Percentiles rank a stretch among this genome's conserved stretches.
Evolutionary conservation across 345 rosid species (phyloP).

Genomic region (Turnera subulata): DNA sequence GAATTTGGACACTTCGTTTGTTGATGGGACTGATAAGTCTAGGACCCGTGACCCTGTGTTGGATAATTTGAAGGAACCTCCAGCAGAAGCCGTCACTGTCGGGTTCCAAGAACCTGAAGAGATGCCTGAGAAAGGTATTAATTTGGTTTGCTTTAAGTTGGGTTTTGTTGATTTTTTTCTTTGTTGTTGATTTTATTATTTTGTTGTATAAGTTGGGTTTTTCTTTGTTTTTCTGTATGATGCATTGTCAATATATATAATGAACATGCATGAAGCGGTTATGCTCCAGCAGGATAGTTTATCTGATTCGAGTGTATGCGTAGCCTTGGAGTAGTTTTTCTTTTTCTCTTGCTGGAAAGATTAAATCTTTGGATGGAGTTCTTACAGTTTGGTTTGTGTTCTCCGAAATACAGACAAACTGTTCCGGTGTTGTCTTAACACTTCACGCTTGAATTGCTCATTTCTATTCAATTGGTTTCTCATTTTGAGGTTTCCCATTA

Average conservation of each 20-base stretch:
- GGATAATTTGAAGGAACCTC: conserved; percentile 2
- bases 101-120: conserved; percentile 43
- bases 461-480: conserved; percentile 1
- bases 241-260: no score
- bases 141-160: conserved; percentile 8
- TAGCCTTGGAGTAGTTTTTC: not conserved
- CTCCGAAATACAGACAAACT: not conserved
- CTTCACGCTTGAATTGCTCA: not conserved
- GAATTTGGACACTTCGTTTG: conserved; percentile 20
- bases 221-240: no score
- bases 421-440: no score
- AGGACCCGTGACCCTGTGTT: not conserved
- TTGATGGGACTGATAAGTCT: conserved; percentile 16
- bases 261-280: no score
- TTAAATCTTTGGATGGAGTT: conserved; percentile 10
- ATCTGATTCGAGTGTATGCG: not conserved
- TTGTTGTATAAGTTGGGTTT: no score
- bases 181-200: not conserved
- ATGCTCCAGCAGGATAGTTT: no score
- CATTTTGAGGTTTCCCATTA: no score
- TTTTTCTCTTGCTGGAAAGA: not conserved
- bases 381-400: not conserved
- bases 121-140: conserved; percentile 42
- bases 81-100: conserved; percentile 1
- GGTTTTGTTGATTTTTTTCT: not conserved